Conservation (phyloP, 768 basidiomycete genomes). For the Cyathus striatus region DNA sequence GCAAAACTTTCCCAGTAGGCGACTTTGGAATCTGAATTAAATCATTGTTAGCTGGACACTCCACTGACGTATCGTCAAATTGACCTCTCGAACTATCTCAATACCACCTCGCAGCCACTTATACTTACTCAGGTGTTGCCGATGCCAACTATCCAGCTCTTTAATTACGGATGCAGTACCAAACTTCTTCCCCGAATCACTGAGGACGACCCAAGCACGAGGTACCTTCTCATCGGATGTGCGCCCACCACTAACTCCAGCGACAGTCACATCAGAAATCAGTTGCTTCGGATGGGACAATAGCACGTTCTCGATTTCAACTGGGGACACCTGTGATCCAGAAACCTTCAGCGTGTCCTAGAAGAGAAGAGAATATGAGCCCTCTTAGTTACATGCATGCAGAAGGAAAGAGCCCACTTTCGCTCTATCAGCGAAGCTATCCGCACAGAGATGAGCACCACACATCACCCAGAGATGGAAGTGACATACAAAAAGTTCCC, state of each 20-base stretch:
- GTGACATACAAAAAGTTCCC: conserved; percentile 60
- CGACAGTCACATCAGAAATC: conserved; percentile 63
- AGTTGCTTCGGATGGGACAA: conserved; percentile 56
- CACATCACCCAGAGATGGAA: no score
- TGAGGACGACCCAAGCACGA: conserved; percentile 75
- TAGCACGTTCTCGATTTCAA: conserved; percentile 68
- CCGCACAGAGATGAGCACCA: conserved; percentile 1
- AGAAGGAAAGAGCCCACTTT: conserved; percentile 44
- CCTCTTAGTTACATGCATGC: no score
- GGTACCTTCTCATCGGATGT: conserved; percentile 71
- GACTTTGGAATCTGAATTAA: conserved; percentile 68
- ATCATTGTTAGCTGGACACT: neutral
- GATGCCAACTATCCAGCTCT: conserved; percentile 56
- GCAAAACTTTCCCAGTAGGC: conserved; percentile 68
- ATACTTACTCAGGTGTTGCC: conserved; percentile 61
- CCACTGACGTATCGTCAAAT: conserved; percentile 12
- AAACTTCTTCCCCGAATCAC: conserved; percentile 41
- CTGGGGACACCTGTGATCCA: conserved; percentile 75
- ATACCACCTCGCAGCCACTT: conserved; percentile 78
- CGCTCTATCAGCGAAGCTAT: conserved; percentile 74
- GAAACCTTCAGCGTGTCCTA: conserved; percentile 81
- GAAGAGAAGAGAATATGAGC: neutral
- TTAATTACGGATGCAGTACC: conserved; percentile 36
- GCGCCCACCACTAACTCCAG: conserved; percentile 69
- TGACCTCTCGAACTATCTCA: conserved; percentile 56